Base-by-base conservation (phyloP, 805 yeast species). In the Lipomyces sp. region DNA sequence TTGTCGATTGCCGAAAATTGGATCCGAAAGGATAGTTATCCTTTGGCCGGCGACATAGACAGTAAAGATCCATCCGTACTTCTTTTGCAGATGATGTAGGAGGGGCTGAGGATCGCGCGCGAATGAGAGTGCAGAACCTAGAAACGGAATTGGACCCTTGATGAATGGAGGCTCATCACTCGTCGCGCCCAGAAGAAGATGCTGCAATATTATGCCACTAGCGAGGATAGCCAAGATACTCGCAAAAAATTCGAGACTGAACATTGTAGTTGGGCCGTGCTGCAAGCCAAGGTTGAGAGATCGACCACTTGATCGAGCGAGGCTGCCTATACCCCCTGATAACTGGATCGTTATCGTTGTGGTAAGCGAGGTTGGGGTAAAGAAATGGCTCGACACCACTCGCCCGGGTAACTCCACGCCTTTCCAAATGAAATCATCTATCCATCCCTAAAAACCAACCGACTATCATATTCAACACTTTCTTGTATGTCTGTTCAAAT, bases 21-120 rank as follows among this genome's bases (percentile, higher is more conserved):
- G 69, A 57, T 66, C 69, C 6, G 65, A 57, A n/a, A 66, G 37
- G 34, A 66, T 3, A 34, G 59, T 55, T 60, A 66, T 33, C 24
- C 65, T 39, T 39, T 60, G 59, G 30, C 69, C 69, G 6, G 60
- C 69, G 3, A 61, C 39, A 35, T 60, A 62, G 34, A 66, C 13
- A 10, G 58, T 56, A 54, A 67, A 67, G 50, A 67, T 53, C 50
- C 59, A 39, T n/a, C 69, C 69, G 18, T 53, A 45, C 32, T 54
- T 45, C 33, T 58, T 34, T 29, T 69, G 66, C 24, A 54, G 48
- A 11, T 24, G n/a, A 11, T 34, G 51, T 8, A 65, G 48, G 51
- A 62, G 60, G 7, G 30, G 32, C 24, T 48, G 33, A 6, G 61
- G 62, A 29, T 54, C 57, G 2, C 29, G 7, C 11, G 35, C 53